Evolutionary conservation across 2,329 filamentous ascomycete species (phyloP).

Genomic region (Penicillium sp.): DNA sequence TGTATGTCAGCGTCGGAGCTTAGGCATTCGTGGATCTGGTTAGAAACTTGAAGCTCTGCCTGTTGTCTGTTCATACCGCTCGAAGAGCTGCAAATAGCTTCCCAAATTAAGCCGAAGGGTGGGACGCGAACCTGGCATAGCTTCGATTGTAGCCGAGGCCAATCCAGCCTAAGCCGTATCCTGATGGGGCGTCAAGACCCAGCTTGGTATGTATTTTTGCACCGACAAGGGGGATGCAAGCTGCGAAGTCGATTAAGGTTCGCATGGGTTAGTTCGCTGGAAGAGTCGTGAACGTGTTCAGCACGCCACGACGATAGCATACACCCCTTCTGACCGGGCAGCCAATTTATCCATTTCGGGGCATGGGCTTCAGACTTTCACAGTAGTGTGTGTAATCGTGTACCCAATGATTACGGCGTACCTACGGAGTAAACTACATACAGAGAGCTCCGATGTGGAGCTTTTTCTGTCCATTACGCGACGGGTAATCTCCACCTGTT

Average conservation of each 20-base stretch:
- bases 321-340: neutral
- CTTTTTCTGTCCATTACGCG: constrained; percentile 21
- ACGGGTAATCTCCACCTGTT: constrained; percentile 31
- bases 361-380: neutral
- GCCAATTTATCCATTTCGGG: constrained; percentile 24
- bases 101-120: constrained; percentile 31
- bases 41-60: neutral
- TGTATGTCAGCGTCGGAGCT: neutral
- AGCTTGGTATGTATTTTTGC: constrained; percentile 15
- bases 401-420: constrained; percentile 9
- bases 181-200: constrained; percentile 10
- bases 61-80: neutral
- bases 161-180: constrained; percentile 17
- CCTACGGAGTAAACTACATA: constrained; percentile 1
- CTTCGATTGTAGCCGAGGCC: constrained; percentile 22
- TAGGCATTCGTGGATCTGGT: neutral
- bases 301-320: neutral
- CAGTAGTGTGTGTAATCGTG: constrained; percentile 16
- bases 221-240: constrained; percentile 11
- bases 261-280: neutral
- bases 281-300: constrained; percentile 2
- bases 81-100: constrained; percentile 15
- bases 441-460: constrained; percentile 27
- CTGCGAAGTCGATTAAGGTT: neutral
- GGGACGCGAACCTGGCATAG: constrained; percentile 38